phyloP scores from a whole-genome alignment of 2,329 filamentous ascomycete genomes.

The Colletotrichum costaricense region DNA sequence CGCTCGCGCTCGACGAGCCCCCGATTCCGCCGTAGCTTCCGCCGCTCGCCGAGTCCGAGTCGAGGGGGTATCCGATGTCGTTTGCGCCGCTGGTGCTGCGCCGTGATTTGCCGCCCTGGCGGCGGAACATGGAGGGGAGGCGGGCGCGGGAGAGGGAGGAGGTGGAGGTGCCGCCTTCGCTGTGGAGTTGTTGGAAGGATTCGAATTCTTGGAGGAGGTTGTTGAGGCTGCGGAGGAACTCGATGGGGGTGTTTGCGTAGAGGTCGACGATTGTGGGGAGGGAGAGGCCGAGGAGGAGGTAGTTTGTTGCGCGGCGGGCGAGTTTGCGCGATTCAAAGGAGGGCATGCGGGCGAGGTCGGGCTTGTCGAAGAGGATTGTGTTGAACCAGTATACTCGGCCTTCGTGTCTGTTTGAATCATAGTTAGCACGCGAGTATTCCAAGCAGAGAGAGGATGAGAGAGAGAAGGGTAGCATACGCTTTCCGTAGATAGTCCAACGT shows the following conservation, averaged over 20 bases:
- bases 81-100: constrained; percentile 63
- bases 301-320: constrained; percentile 90
- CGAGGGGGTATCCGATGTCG: constrained; percentile 45
- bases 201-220: constrained; percentile 92
- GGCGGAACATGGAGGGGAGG: constrained; percentile 86
- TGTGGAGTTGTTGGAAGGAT: constrained; percentile 88
- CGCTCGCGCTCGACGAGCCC: constrained; percentile 46
- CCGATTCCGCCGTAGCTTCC: constrained; percentile 40
- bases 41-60: constrained; percentile 42
- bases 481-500: constrained; percentile 94
- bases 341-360: constrained; percentile 83
- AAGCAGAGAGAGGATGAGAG: not conserved
- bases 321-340: constrained; percentile 89
- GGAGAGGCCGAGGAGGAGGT: constrained; percentile 90
- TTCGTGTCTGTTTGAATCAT: constrained; percentile 74
- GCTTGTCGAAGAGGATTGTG: constrained; percentile 89
- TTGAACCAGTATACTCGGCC: constrained; percentile 98
- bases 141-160: constrained; percentile 80
- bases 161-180: constrained; percentile 76
- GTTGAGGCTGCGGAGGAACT: constrained; percentile 90
- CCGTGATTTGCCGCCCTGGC: constrained; percentile 69
- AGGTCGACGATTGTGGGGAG: constrained; percentile 91
- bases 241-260: constrained; percentile 80
- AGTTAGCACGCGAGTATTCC: constrained; percentile 7
- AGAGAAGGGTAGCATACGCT: constrained; percentile 65